phyloP scores from a whole-genome alignment of 1,284 basidiomycete species.

The Ganoderma boninense region DNA sequence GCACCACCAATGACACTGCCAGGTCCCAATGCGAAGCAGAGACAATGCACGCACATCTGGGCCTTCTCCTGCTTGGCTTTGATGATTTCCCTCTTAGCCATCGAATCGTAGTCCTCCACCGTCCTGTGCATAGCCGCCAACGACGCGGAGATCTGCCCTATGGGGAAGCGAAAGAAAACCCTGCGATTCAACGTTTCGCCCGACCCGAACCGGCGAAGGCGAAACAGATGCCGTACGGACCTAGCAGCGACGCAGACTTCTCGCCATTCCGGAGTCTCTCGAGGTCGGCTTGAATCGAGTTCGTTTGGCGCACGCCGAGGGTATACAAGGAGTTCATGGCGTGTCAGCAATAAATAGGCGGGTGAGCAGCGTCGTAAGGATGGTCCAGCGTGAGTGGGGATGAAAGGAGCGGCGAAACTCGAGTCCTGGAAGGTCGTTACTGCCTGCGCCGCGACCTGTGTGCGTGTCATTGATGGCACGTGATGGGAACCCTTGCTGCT shows the following conservation, averaged over 20 bases:
- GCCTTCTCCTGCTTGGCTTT: constrained; percentile 96
- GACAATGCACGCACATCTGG: constrained; percentile 67
- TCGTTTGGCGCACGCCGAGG: constrained; percentile 90
- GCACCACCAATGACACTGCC: neutral
- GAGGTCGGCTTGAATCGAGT: constrained; percentile 88
- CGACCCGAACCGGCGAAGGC: neutral
- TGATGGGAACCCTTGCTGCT: neutral
- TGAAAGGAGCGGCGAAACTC: neutral
- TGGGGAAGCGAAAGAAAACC: constrained; percentile 24
- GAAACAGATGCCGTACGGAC: constrained; percentile 55
- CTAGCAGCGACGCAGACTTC: constrained; percentile 80
- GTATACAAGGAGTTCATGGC: constrained; percentile 95
- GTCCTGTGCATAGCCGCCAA: constrained; percentile 92
- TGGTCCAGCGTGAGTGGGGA: neutral
- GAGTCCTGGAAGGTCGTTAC: constrained; percentile 1
- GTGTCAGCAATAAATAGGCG: constrained; percentile 11
- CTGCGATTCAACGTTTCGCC: neutral
- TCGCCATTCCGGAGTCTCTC: constrained; percentile 84
- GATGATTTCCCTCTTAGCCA: constrained; percentile 94
- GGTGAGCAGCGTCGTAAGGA: neutral
- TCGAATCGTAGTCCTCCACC: constrained; percentile 95
- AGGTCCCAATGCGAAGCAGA: neutral
- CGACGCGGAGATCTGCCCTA: constrained; percentile 95
- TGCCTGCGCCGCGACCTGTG: neutral
- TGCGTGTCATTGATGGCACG: constrained; percentile 6